A percentile compares a stretch with the other conserved stretches of the same genome.
phyloP scores from a whole-genome alignment of 2,329 filamentous ascomycete genomes.

The Fusarium floridanum region DNA sequence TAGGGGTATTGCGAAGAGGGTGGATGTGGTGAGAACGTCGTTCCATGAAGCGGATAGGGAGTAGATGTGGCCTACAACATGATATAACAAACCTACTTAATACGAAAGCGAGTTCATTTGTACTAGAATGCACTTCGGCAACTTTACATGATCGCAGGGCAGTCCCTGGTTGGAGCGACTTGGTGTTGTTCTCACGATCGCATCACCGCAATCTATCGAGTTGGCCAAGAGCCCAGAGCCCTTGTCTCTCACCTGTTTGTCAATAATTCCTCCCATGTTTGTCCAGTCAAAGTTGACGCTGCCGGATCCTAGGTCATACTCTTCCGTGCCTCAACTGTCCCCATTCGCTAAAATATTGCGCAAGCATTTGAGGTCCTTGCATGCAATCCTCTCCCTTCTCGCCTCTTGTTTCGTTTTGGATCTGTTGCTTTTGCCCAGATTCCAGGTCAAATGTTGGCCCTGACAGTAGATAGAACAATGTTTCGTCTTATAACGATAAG shows the following conservation, averaged over 20 bases:
- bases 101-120: background rate
- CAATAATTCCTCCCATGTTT: background rate
- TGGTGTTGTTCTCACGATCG: background rate
- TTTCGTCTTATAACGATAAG: background rate
- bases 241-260: background rate
- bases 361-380: background rate
- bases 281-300: background rate
- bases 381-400: background rate
- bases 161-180: background rate
- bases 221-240: background rate
- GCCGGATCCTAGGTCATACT: background rate
- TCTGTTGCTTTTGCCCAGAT: background rate
- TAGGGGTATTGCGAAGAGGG: conserved; percentile 10
- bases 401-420: background rate
- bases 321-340: background rate
- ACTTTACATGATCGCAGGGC: background rate
- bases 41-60: conserved; percentile 14
- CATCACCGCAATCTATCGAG: background rate
- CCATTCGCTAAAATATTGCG: background rate
- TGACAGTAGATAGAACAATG: background rate
- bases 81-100: background rate
- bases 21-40: conserved; percentile 5
- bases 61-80: background rate
- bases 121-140: background rate
- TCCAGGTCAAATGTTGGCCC: background rate